A percentile compares a stretch with the other conserved stretches of the same genome.
These are phyloP conservation scores for Arachis hypogaea DNA, from an alignment of 306 rosid species.

Conservation along the genomic window DNA sequence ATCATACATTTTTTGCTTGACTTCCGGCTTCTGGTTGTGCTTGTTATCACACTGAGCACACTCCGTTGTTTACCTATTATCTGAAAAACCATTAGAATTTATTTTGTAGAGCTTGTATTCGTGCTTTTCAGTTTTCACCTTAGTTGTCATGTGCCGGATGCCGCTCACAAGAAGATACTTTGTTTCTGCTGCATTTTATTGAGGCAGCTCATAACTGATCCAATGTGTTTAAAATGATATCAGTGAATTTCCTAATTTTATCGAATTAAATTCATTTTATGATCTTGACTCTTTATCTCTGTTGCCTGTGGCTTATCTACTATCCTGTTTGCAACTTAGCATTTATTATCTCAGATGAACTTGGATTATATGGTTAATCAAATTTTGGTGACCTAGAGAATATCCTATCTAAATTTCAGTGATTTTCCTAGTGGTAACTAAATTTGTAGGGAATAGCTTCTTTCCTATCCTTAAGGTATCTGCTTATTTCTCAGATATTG, in stretches of 20 bases:
- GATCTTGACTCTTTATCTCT: slow-evolving; percentile 37
- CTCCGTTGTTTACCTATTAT: slow-evolving; percentile 16
- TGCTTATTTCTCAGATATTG: slow-evolving; percentile 4
- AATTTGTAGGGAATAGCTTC: slow-evolving; percentile 18
- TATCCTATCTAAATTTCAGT: background rate
- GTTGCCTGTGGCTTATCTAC: slow-evolving; percentile 7
- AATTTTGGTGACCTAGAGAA: background rate
- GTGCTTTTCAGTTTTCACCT: slow-evolving; percentile 14
- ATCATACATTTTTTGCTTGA: slow-evolving; percentile 37
- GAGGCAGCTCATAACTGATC: slow-evolving; percentile 24
- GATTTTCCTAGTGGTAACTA: background rate
- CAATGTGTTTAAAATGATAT: slow-evolving; percentile 29
- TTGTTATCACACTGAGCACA: slow-evolving; percentile 18
- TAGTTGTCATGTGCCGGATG: slow-evolving; percentile 24
- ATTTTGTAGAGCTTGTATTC: slow-evolving; percentile 27
- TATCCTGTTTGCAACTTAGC: slow-evolving; percentile 18
- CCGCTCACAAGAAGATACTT: slow-evolving; percentile 10
- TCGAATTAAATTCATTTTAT: slow-evolving; percentile 3
- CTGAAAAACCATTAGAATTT: slow-evolving; percentile 23
- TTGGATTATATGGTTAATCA: slow-evolving; percentile 8
- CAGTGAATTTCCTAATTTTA: slow-evolving; percentile 27
- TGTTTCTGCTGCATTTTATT: slow-evolving; percentile 8
- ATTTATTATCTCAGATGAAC: slow-evolving; percentile 31
- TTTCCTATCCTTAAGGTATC: slow-evolving; percentile 10
- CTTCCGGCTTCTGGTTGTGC: slow-evolving; percentile 37